Conservation (phyloP, 495 filamentous ascomycete genomes). For the Podospora pseudopauciseta region DNA sequence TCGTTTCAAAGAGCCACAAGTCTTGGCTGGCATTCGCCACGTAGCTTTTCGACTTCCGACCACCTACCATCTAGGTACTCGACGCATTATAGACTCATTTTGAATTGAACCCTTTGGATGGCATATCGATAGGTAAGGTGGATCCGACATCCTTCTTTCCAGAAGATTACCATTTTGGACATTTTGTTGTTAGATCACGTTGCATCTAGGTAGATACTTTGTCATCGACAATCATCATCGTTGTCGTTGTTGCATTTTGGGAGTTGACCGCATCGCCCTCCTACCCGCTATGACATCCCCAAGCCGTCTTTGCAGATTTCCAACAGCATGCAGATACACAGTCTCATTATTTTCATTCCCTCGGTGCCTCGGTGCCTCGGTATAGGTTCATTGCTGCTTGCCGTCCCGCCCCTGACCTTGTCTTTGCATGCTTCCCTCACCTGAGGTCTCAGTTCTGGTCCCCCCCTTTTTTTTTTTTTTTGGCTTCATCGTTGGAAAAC, state of each 20-base stretch:
- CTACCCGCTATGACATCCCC: conserved; percentile 27
- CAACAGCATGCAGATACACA: conserved; percentile 11
- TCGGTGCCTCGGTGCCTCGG: conserved; percentile 17
- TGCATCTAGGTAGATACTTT: neutral
- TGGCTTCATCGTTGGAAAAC: neutral
- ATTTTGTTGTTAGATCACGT: conserved; percentile 2
- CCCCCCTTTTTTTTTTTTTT: neutral
- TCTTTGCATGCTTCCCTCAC: neutral
- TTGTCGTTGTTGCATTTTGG: conserved; percentile 8
- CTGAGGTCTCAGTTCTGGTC: neutral
- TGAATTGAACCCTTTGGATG: neutral
- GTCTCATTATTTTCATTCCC: conserved; percentile 4
- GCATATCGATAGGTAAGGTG: neutral
- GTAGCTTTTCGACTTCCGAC: neutral
- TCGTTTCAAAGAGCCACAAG: conserved; percentile 27
- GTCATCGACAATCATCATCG: neutral
- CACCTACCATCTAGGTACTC: neutral
- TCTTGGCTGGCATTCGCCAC: conserved; percentile 6
- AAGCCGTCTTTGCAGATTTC: conserved; percentile 17
- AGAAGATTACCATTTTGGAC: conserved; percentile 25
- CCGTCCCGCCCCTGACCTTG: conserved; percentile 9
- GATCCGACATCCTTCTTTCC: conserved; percentile 23
- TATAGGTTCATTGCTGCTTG: neutral
- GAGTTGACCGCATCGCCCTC: conserved; percentile 15
- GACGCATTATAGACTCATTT: conserved; percentile 20